Conservation (phyloP, 306 rosid genomes). For the Citrullus mucosospermus region DNA sequence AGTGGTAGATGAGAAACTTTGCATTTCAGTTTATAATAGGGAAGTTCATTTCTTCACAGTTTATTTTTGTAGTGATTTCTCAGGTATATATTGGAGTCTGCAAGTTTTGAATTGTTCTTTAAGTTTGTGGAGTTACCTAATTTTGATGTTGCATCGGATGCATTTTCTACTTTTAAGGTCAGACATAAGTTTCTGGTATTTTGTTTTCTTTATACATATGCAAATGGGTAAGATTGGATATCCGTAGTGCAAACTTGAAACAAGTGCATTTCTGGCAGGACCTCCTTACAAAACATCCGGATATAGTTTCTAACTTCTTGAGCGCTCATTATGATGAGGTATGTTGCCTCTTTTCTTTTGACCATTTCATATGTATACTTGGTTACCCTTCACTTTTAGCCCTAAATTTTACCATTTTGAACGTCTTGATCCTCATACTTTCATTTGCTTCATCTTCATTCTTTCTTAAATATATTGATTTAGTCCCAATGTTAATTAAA, state of each 20-base stretch:
- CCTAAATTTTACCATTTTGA: not conserved
- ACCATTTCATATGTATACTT: not conserved
- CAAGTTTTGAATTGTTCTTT: constrained; percentile 84
- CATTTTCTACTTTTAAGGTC: constrained; percentile 95
- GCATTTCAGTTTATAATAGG: constrained; percentile 5
- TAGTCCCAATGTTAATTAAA: not conserved
- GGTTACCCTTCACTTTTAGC: not conserved
- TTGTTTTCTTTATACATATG: not conserved
- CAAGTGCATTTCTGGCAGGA: constrained; percentile 43
- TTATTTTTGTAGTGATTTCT: constrained; percentile 34
- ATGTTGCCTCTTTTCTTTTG: constrained; percentile 17
- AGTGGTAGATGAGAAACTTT: not conserved
- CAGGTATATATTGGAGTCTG: constrained; percentile 90
- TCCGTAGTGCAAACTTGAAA: not conserved
- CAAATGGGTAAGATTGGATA: not conserved
- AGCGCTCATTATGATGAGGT: constrained; percentile 72
- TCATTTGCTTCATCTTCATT: not conserved
- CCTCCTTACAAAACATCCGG: constrained; percentile 72
- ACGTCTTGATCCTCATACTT: not conserved
- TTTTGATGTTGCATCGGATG: constrained; percentile 92
- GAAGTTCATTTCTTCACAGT: constrained; percentile 20
- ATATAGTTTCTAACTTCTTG: constrained; percentile 64
- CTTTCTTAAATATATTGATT: not conserved
- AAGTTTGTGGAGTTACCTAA: constrained; percentile 82
- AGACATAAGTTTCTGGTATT: constrained; percentile 8